Conservation (phyloP, 2,329 filamentous ascomycete species). For the Neofusicoccum cordaticola region DNA sequence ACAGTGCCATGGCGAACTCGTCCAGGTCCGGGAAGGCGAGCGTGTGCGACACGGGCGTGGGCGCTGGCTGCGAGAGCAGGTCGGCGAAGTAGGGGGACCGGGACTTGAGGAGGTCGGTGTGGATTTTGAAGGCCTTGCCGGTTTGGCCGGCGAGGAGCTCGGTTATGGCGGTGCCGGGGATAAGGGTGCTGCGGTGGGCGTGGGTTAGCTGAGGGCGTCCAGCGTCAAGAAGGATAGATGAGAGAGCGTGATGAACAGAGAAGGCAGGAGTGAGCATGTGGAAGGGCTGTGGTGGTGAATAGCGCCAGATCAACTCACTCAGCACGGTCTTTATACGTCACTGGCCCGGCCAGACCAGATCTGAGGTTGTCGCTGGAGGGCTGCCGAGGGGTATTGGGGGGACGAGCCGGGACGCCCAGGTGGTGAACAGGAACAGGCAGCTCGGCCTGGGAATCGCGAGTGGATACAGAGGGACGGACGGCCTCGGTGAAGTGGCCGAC, state of each 20-base stretch:
- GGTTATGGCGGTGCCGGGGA: slow-evolving; percentile 9
- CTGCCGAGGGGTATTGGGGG: slow-evolving; percentile 8
- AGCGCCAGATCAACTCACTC: background rate
- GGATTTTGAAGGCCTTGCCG: slow-evolving; percentile 26
- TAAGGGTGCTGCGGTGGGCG: background rate
- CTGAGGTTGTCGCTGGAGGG: slow-evolving; percentile 6
- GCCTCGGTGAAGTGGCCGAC: background rate
- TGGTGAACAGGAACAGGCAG: background rate
- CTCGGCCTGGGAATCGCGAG: slow-evolving; percentile 14
- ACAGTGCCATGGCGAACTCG: slow-evolving; percentile 31
- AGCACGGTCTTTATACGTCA: background rate
- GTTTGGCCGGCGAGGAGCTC: slow-evolving; percentile 26
- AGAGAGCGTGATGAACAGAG: too few species aligned
- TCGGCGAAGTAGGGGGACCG: slow-evolving; percentile 29
- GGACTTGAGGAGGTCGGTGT: slow-evolving; percentile 24
- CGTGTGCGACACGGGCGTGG: background rate
- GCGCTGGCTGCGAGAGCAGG: slow-evolving; percentile 13
- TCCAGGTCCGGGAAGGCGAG: slow-evolving; percentile 28
- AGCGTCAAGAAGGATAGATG: background rate
- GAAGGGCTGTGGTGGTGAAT: background rate
- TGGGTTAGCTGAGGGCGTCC: background rate
- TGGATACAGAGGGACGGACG: slow-evolving; percentile 8
- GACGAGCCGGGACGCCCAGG: background rate
- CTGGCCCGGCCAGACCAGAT: slow-evolving; percentile 6
- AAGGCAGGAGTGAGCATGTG: background rate